phyloP scores from a whole-genome alignment of 73 alveolate species.

The Symbiodinium pilosum region DNA sequence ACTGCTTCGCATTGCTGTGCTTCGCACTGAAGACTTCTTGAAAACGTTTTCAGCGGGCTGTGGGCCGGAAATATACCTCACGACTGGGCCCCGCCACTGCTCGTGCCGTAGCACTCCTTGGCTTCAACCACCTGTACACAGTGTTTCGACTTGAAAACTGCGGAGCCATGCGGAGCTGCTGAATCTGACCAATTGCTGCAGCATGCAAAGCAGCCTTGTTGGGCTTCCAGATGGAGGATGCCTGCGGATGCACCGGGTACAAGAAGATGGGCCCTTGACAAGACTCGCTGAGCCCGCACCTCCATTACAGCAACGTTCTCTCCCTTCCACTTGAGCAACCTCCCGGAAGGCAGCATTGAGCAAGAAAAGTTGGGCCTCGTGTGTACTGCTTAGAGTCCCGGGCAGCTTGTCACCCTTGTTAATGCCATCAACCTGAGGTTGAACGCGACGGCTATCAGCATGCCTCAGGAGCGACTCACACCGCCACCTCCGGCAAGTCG shows the following conservation, averaged over 20 bases:
- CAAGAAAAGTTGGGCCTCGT: neutral
- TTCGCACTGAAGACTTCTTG: too few relatives aligned
- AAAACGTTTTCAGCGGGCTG: too few relatives aligned
- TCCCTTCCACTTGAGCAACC: slow-evolving; percentile 94
- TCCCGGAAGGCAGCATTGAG: too few relatives aligned
- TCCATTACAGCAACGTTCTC: slow-evolving; percentile 88
- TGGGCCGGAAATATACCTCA: neutral
- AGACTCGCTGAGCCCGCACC: too few relatives aligned
- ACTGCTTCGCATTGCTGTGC: too few relatives aligned
- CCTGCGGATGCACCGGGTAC: neutral
- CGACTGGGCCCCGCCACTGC: too few relatives aligned
- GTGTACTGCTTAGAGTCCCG: neutral
- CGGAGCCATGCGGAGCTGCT: neutral
- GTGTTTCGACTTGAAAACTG: neutral
- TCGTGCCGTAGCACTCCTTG: slow-evolving; percentile 93
- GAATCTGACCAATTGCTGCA: neutral
- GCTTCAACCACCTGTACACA: slow-evolving; percentile 82
- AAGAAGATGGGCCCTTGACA: too few relatives aligned
- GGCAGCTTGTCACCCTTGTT: slow-evolving; percentile 86
- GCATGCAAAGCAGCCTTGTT: too few relatives aligned
- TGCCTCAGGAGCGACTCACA: too few relatives aligned
- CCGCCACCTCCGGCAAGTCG: slow-evolving; percentile 67
- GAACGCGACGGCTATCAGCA: too few relatives aligned
- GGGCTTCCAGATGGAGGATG: slow-evolving; percentile 94
- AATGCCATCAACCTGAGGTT: slow-evolving; percentile 57